These are phyloP conservation scores for Vanrija humicola DNA, from an alignment of 1,284 basidiomycete species.

Conservation along the genomic window DNA sequence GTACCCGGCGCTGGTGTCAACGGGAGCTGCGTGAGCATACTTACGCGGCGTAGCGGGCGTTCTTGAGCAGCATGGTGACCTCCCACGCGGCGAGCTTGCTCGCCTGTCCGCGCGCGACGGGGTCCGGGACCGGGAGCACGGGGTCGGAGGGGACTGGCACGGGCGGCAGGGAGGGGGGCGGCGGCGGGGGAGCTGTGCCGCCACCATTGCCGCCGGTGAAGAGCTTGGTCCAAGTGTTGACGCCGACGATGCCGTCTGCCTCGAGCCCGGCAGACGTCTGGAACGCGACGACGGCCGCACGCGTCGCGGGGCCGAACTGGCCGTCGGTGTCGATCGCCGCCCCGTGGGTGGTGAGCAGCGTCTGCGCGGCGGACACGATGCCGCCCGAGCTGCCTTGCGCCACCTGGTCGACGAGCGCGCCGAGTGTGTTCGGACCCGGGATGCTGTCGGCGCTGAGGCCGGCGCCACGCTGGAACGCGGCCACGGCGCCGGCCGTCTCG, in stretches of 20 bases:
- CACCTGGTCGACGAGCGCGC: not conserved
- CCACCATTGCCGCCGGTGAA: not conserved
- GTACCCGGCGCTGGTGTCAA: too few relatives aligned
- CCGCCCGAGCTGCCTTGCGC: not conserved
- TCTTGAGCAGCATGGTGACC: too few relatives aligned
- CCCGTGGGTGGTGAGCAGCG: not conserved
- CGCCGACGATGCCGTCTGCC: constrained; percentile 2
- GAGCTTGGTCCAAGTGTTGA: constrained; percentile 1
- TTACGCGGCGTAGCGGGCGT: too few relatives aligned
- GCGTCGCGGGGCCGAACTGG: not conserved
- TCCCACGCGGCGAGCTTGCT: too few relatives aligned
- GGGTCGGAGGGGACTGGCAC: too few relatives aligned
- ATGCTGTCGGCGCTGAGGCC: not conserved
- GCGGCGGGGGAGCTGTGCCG: too few relatives aligned
- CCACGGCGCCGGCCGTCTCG: not conserved
- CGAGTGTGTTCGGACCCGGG: constrained; percentile 5
- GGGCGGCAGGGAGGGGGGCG: too few relatives aligned
- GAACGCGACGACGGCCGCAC: not conserved
- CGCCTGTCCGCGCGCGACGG: too few relatives aligned
- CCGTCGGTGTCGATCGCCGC: not conserved
- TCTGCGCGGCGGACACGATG: constrained; percentile 1
- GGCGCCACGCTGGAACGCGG: not conserved
- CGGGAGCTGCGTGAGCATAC: too few relatives aligned
- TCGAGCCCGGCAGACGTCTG: not conserved
- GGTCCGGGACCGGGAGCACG: too few relatives aligned